Evolutionary conservation across 768 basidiomycete species (phyloP).

Genomic region (Suillus plorans): DNA sequence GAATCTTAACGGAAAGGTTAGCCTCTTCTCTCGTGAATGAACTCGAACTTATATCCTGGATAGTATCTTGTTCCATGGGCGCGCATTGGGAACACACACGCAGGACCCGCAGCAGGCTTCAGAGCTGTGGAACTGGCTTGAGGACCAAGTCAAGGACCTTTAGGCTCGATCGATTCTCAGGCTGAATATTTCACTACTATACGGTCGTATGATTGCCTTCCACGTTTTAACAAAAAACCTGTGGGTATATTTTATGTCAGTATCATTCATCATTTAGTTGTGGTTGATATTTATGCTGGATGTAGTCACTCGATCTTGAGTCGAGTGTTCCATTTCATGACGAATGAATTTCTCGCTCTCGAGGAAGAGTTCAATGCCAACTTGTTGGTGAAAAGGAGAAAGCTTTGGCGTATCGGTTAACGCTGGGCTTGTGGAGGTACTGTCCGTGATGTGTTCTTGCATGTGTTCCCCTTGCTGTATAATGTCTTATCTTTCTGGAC

Average conservation of each 20-base stretch:
- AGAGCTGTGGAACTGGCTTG: conserved; percentile 47
- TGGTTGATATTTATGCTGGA: neutral
- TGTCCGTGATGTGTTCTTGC: too few species aligned
- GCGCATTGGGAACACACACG: conserved; percentile 32
- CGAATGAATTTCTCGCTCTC: too few species aligned
- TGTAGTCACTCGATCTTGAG: neutral
- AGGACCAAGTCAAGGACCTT: conserved; percentile 40
- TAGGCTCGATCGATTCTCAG: neutral
- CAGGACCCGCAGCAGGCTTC: conserved; percentile 35
- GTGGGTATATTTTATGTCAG: too few species aligned
- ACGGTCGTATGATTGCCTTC: neutral
- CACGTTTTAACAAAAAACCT: too few species aligned
- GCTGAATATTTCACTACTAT: neutral
- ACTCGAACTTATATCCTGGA: neutral
- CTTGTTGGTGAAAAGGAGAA: too few species aligned
- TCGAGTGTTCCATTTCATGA: neutral
- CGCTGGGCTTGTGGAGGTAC: too few species aligned
- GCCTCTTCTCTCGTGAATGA: neutral
- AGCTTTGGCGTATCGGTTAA: too few species aligned
- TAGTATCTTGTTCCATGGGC: conserved; percentile 52
- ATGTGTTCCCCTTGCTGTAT: too few species aligned
- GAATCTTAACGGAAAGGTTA: conserved; percentile 46
- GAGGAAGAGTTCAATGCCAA: too few species aligned
- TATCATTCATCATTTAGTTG: neutral
- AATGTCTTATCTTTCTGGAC: too few species aligned